Evolutionary conservation across 2,329 filamentous ascomycete genomes (phyloP).

Genomic region (Colletotrichum plurivorum): DNA sequence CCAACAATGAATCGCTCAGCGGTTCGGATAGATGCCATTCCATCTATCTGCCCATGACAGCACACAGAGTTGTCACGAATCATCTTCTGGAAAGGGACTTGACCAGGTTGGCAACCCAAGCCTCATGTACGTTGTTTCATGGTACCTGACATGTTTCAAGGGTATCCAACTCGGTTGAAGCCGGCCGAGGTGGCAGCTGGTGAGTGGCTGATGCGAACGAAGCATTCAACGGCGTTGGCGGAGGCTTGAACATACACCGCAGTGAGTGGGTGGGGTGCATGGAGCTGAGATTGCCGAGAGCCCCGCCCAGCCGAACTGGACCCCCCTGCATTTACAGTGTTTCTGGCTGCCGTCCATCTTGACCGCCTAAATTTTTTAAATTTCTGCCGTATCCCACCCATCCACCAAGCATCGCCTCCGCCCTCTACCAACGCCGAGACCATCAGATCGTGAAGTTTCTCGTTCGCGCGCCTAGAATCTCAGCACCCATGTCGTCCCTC

Average conservation of each 20-base stretch:
- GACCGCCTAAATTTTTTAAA: conserved; percentile 43
- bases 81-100: conserved; percentile 3
- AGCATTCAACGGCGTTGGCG: background rate
- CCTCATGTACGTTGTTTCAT: conserved; percentile 27
- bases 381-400: conserved; percentile 42
- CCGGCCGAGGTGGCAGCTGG: conserved; percentile 12
- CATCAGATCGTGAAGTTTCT: background rate
- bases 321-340: too few relatives aligned
- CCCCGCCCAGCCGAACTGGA: too few relatives aligned
- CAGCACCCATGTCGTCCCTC: conserved; percentile 64
- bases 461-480: background rate
- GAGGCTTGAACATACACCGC: background rate
- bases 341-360: background rate
- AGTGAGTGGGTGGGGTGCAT: too few relatives aligned
- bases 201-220: conserved; percentile 11
- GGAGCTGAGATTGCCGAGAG: too few relatives aligned
- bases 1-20: background rate
- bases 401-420: conserved; percentile 15
- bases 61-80: conserved; percentile 1
- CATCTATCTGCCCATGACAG: conserved; percentile 13
- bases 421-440: background rate
- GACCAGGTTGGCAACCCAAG: conserved; percentile 12
- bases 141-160: conserved; percentile 39
- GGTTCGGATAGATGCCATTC: conserved; percentile 5
- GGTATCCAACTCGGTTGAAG: conserved; percentile 20